Evolutionary conservation across 1,284 basidiomycete species (phyloP).

Genomic region (Ceratobasidium sp.): DNA sequence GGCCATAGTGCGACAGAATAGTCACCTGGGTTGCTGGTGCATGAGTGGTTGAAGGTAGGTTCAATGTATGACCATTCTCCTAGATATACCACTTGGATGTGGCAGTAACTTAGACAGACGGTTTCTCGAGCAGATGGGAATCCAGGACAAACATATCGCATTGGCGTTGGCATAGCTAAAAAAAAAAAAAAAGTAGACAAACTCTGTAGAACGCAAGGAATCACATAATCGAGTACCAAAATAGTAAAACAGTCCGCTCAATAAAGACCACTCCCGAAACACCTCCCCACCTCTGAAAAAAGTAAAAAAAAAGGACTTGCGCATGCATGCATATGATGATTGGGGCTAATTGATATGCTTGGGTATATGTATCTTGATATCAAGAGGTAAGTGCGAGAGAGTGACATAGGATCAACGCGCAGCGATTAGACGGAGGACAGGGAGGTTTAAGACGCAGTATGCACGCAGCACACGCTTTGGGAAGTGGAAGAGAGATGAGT

Average conservation of each 20-base stretch:
- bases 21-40: too few species aligned
- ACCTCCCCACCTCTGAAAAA: slow-evolving; percentile 1
- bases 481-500: background rate
- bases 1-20: too few species aligned
- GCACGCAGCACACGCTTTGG: slow-evolving; percentile 9
- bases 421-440: slow-evolving; percentile 33
- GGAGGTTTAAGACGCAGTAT: slow-evolving; percentile 4
- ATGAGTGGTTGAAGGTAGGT: too few species aligned
- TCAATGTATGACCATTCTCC: too few species aligned
- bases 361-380: slow-evolving; percentile 41
- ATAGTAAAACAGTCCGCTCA: slow-evolving; percentile 7
- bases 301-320: slow-evolving; percentile 6
- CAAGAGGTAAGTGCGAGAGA: slow-evolving; percentile 31
- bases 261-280: background rate
- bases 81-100: too few species aligned
- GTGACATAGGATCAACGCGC: slow-evolving; percentile 36
- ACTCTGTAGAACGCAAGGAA: slow-evolving; percentile 14
- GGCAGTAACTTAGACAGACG: too few species aligned
- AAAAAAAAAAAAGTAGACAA: slow-evolving; percentile 12
- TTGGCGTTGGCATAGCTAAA: slow-evolving; percentile 32
- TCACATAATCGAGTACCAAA: slow-evolving; percentile 24
- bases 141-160: slow-evolving; percentile 19
- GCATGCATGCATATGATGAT: slow-evolving; percentile 33
- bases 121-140: background rate
- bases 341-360: slow-evolving; percentile 34